Conservation (phyloP, 257 asterid species). For the Ilex aquifolium region DNA sequence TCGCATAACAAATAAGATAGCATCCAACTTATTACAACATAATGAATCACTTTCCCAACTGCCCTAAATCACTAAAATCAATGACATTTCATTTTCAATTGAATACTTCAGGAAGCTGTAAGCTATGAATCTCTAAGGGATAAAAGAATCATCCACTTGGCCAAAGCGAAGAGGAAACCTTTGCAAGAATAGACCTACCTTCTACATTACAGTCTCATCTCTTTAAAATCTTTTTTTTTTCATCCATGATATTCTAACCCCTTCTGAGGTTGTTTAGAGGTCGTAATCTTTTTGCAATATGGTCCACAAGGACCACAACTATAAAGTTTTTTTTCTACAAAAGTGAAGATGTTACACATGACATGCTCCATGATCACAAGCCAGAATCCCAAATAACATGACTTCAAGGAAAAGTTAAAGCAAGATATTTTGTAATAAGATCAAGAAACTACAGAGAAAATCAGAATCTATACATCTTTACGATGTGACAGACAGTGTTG, state of each 20-base stretch:
- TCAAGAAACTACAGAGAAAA: constrained; percentile 2
- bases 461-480: constrained; percentile 40
- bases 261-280: no score
- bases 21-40: not conserved
- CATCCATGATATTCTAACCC: no score
- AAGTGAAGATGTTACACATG: not conserved
- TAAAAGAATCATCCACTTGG: not conserved
- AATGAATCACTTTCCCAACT: not conserved
- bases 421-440: not conserved
- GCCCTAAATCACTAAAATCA: not conserved
- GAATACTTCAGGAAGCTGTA: not conserved
- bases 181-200: no score
- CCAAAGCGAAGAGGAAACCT: not conserved
- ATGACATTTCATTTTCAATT: not conserved
- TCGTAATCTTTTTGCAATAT: no score
- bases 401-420: not conserved
- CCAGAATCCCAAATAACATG: constrained; percentile 1
- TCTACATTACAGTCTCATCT: no score
- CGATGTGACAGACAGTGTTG: constrained; percentile 51
- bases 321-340: not conserved
- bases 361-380: not conserved
- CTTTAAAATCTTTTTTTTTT: no score
- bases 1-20: no score
- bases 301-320: no score
- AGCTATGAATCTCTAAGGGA: not conserved